Evolutionary conservation across 1,139 yeast genomes (phyloP).

Genomic region (Meyerozyma smithsonii): DNA sequence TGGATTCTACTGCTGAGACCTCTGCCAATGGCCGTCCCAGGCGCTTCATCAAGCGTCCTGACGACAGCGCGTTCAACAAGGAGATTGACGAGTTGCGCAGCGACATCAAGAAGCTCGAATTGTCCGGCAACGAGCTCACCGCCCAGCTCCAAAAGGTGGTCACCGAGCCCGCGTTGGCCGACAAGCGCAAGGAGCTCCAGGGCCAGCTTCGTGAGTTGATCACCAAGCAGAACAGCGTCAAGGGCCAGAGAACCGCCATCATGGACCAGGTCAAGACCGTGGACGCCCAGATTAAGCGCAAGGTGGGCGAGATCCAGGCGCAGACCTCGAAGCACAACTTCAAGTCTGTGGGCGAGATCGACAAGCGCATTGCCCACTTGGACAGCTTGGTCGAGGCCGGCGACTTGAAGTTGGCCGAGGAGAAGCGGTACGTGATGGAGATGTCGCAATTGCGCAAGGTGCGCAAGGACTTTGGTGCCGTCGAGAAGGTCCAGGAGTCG

Average conservation of each 20-base stretch:
- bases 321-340: conserved; percentile 66
- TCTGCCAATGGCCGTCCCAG: conserved; percentile 21
- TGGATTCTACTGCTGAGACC: conserved; percentile 17
- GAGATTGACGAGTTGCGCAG: conserved; percentile 56
- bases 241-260: conserved; percentile 62
- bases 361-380: conserved; percentile 61
- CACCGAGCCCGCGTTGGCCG: conserved; percentile 39
- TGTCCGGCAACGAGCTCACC: conserved; percentile 35
- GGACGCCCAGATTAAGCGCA: conserved; percentile 72
- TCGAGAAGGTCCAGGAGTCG: conserved; percentile 71
- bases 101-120: conserved; percentile 69
- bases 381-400: conserved; percentile 81
- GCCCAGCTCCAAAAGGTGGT: conserved; percentile 41
- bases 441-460: conserved; percentile 79
- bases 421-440: conserved; percentile 81
- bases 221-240: conserved; percentile 66
- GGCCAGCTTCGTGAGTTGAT: conserved; percentile 57
- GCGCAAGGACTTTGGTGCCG: conserved; percentile 70
- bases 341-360: conserved; percentile 76
- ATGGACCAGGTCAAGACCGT: conserved; percentile 69
- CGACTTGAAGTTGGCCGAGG: conserved; percentile 82
- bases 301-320: conserved; percentile 67
- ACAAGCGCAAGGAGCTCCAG: conserved; percentile 62
- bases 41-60: conserved; percentile 72
- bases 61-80: conserved; percentile 57